Evolutionary conservation across 495 filamentous ascomycete genomes (phyloP).

Genomic region (Poronia punctata): DNA sequence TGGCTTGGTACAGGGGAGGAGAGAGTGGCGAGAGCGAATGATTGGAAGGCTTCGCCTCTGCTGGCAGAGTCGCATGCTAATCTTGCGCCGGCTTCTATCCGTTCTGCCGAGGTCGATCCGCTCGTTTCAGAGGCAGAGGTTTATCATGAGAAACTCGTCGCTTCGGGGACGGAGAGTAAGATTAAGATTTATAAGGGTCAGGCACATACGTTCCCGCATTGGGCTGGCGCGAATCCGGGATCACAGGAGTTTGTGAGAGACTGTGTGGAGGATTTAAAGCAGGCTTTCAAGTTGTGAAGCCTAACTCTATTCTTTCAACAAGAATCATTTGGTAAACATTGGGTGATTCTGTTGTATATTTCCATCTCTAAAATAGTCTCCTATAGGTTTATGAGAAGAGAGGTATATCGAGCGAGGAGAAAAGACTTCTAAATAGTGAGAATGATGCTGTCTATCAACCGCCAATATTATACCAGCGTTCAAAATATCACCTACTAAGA

Average conservation of each 20-base stretch:
- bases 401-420: too few relatives aligned
- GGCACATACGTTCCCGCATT: constrained; percentile 32
- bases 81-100: constrained; percentile 28
- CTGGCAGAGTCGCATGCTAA: constrained; percentile 27
- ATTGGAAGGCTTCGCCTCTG: constrained; percentile 30
- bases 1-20: constrained; percentile 29
- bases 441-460: neutral
- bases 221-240: constrained; percentile 26
- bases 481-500: neutral
- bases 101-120: constrained; percentile 28
- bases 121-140: constrained; percentile 27
- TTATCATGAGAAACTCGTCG: constrained; percentile 28
- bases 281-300: constrained; percentile 16
- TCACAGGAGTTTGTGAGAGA: constrained; percentile 28
- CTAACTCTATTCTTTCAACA: neutral
- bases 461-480: neutral
- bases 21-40: constrained; percentile 17
- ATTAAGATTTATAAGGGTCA: constrained; percentile 31
- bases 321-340: neutral
- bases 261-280: constrained; percentile 23
- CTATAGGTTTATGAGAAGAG: too few relatives aligned
- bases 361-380: neutral
- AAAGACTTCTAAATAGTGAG: neutral
- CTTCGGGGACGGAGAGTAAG: constrained; percentile 26
- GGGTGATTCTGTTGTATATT: neutral